Evolutionary conservation across 2,329 filamentous ascomycete species (phyloP).

Genomic region (Claviceps paspali): DNA sequence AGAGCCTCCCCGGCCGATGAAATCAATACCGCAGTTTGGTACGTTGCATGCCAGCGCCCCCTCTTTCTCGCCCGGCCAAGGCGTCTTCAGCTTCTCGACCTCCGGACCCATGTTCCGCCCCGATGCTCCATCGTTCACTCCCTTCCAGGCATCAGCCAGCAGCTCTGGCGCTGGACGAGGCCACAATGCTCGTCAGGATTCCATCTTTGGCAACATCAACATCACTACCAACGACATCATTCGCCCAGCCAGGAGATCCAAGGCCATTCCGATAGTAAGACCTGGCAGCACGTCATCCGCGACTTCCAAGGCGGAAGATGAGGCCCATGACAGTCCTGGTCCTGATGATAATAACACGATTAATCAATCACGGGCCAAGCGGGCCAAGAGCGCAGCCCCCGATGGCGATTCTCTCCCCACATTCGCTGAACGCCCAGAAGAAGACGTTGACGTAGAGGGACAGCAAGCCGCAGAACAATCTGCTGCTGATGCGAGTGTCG

Average conservation of each 20-base stretch:
- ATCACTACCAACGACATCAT: constrained; percentile 44
- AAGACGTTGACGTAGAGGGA: constrained; percentile 7
- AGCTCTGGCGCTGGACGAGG: constrained; percentile 32
- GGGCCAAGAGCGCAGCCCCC: constrained; percentile 47
- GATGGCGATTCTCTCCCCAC: constrained; percentile 59
- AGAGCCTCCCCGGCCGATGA: constrained; percentile 7
- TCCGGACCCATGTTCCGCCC: constrained; percentile 57
- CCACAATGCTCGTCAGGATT: constrained; percentile 27
- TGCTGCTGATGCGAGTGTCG: neutral
- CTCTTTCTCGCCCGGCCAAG: constrained; percentile 52
- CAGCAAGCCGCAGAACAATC: neutral
- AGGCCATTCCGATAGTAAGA: constrained; percentile 67
- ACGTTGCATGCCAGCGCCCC: constrained; percentile 48
- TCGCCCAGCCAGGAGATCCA: constrained; percentile 56
- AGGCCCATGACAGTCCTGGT: constrained; percentile 21
- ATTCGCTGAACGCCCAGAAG: constrained; percentile 45
- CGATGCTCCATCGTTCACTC: constrained; percentile 63
- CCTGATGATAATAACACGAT: constrained; percentile 39
- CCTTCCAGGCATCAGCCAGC: constrained; percentile 29
- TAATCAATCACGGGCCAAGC: constrained; percentile 59
- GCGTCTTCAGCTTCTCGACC: constrained; percentile 53
- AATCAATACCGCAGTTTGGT: constrained; percentile 18
- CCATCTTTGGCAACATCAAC: constrained; percentile 58
- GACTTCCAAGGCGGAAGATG: constrained; percentile 12
- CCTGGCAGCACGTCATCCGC: constrained; percentile 39